Evolutionary conservation across 371 early-diverging fungal species (phyloP).

Genomic region (Lichtheimia ramosa): DNA sequence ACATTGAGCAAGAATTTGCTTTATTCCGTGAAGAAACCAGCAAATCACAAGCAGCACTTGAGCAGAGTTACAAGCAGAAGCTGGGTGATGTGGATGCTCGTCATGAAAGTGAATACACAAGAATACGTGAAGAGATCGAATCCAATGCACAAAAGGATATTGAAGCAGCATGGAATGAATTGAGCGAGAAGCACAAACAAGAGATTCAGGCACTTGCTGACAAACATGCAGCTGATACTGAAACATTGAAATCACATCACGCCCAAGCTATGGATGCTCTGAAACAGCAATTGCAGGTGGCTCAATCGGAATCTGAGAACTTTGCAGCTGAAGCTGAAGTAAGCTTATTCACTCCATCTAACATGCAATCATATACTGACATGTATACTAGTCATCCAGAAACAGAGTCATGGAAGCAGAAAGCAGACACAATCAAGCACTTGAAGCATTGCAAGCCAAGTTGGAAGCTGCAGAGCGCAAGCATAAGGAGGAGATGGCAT

Average conservation of each 20-base stretch:
- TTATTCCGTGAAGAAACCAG: neutral
- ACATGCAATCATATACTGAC: neutral
- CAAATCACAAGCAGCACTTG: slow-evolving; percentile 6
- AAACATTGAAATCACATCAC: slow-evolving; percentile 10
- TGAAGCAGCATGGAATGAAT: slow-evolving; percentile 22
- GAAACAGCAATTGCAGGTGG: slow-evolving; percentile 7
- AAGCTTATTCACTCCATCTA: slow-evolving; percentile 1
- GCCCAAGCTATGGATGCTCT: slow-evolving; percentile 12
- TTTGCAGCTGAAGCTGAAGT: slow-evolving; percentile 10
- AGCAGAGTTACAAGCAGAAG: slow-evolving; percentile 14
- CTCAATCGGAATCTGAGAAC: slow-evolving; percentile 4
- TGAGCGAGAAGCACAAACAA: slow-evolving; percentile 18
- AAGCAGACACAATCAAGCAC: slow-evolving; percentile 3
- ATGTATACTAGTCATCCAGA: neutral
- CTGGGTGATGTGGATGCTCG: slow-evolving; percentile 5
- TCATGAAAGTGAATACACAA: slow-evolving; percentile 15
- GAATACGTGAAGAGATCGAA: slow-evolving; percentile 37
- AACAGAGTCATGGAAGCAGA: neutral
- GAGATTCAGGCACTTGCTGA: slow-evolving; percentile 11
- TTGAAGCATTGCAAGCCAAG: slow-evolving; percentile 7
- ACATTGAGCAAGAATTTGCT: slow-evolving; percentile 7
- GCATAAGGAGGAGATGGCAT: slow-evolving; percentile 11
- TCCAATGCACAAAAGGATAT: slow-evolving; percentile 19
- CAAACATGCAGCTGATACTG: slow-evolving; percentile 12
- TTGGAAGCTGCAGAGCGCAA: neutral